Percentiles rank a stretch among this genome's conserved stretches.
Evolutionary conservation across 371 early-diverging fungal species (phyloP).

Genomic region (Rhizopus arrhizus): DNA sequence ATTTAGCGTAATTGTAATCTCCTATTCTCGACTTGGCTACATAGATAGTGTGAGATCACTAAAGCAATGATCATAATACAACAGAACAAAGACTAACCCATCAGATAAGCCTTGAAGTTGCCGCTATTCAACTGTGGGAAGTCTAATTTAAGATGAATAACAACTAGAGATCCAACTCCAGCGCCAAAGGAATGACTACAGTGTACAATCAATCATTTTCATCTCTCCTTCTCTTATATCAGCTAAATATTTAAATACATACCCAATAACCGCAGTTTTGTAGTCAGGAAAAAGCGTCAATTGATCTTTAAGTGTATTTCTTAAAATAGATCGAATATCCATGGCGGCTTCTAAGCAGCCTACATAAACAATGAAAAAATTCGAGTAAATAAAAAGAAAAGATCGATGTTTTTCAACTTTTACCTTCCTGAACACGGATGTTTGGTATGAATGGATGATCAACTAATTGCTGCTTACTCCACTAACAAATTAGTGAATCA

Average conservation of each 20-base stretch:
- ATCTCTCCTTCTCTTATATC: neutral
- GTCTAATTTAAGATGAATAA: constrained; percentile 12
- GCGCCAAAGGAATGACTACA: constrained; percentile 29
- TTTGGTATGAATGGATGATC: constrained; percentile 16
- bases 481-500: neutral
- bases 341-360: constrained; percentile 3
- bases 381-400: neutral
- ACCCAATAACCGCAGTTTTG: constrained; percentile 15
- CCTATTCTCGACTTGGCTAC: constrained; percentile 23
- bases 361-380: neutral
- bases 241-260: neutral
- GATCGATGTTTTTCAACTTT: neutral
- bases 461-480: neutral
- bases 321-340: constrained; percentile 18
- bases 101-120: constrained; percentile 14
- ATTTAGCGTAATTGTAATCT: constrained; percentile 17
- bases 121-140: neutral
- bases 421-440: constrained; percentile 19
- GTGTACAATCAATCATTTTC: neutral
- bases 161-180: constrained; percentile 18
- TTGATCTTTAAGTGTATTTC: constrained; percentile 13
- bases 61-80: neutral
- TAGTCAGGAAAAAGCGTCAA: constrained; percentile 13
- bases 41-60: neutral
- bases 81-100: neutral